Conservation (phyloP, 257 asterid species). For the Primulina tabacum region DNA sequence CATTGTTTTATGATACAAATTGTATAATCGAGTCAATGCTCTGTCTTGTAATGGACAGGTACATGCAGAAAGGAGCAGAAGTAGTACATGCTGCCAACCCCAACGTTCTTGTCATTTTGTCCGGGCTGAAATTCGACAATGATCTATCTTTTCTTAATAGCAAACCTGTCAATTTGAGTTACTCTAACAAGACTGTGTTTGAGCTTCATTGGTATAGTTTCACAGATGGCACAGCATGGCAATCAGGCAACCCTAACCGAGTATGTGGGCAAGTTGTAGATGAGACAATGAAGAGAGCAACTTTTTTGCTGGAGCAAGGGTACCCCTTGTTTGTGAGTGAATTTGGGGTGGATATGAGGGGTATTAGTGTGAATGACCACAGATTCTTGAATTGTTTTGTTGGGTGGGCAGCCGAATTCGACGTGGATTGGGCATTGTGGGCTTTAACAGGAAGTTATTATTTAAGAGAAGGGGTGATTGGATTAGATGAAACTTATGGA, state of each 20-base stretch:
- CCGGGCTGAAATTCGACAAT: slow-evolving; percentile 65
- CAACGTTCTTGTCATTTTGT: slow-evolving; percentile 58
- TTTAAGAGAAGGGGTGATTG: slow-evolving; percentile 61
- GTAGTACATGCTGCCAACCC: slow-evolving; percentile 84
- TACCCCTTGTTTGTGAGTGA: slow-evolving; percentile 90
- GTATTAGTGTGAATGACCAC: slow-evolving; percentile 76
- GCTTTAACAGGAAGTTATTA: slow-evolving; percentile 81
- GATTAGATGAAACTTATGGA: slow-evolving; percentile 70
- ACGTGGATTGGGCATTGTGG: slow-evolving; percentile 92
- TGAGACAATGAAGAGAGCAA: slow-evolving; percentile 45
- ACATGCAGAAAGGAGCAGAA: slow-evolving; percentile 87
- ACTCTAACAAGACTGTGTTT: slow-evolving; percentile 58
- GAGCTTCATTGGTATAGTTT: slow-evolving; percentile 94
- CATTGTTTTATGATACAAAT: no score
- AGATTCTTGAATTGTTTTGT: slow-evolving; percentile 75
- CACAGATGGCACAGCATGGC: slow-evolving; percentile 70
- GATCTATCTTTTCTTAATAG: slow-evolving; percentile 62
- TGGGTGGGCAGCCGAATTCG: slow-evolving; percentile 89
- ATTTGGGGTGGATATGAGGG: slow-evolving; percentile 80
- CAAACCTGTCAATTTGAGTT: slow-evolving; percentile 48
- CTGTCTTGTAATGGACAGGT: slow-evolving; percentile 34
- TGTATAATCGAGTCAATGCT: not conserved
- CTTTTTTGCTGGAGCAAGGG: slow-evolving; percentile 68
- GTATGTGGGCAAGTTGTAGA: slow-evolving; percentile 64
- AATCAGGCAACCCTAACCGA: slow-evolving; percentile 61